Conservation (phyloP, 768 basidiomycete genomes). For the Leccinum fibrillosum region DNA sequence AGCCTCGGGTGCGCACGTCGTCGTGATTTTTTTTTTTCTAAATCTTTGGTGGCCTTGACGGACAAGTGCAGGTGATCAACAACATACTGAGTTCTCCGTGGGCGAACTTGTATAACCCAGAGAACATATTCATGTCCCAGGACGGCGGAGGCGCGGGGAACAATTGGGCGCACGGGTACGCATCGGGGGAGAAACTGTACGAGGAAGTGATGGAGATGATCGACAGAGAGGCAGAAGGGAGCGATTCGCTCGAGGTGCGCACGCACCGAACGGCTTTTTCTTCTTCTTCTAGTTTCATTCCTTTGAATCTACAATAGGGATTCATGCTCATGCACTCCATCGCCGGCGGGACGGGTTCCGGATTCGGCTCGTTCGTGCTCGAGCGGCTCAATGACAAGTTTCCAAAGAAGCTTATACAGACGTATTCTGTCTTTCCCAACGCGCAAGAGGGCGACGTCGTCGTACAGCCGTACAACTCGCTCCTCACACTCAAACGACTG, state of each 20-base stretch:
- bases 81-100: slow-evolving; percentile 88
- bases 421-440: slow-evolving; percentile 98
- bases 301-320: slow-evolving; percentile 51
- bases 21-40: background rate
- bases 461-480: slow-evolving; percentile 96
- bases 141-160: slow-evolving; percentile 99
- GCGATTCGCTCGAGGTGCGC: slow-evolving; percentile 89
- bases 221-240: slow-evolving; percentile 96
- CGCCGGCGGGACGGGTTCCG: slow-evolving; percentile 97
- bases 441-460: slow-evolving; percentile 93
- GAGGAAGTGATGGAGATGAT: slow-evolving; percentile 99
- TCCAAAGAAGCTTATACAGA: slow-evolving; percentile 98
- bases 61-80: slow-evolving; percentile 80
- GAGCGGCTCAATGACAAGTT: slow-evolving; percentile 97
- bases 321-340: slow-evolving; percentile 99
- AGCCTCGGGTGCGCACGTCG: slow-evolving; percentile 73
- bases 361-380: slow-evolving; percentile 95
- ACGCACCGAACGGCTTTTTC: background rate
- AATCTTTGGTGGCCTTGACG: background rate
- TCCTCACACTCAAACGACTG: slow-evolving; percentile 88
- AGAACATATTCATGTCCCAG: slow-evolving; percentile 94
- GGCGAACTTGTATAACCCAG: slow-evolving; percentile 88
- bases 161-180: slow-evolving; percentile 97
- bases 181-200: slow-evolving; percentile 85
- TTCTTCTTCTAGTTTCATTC: background rate